Evolutionary conservation across 2,329 filamentous ascomycete species (phyloP), one percentile per base, ranked within the genome.

Genomic region (Neofusicoccum cordaticola): DNA sequence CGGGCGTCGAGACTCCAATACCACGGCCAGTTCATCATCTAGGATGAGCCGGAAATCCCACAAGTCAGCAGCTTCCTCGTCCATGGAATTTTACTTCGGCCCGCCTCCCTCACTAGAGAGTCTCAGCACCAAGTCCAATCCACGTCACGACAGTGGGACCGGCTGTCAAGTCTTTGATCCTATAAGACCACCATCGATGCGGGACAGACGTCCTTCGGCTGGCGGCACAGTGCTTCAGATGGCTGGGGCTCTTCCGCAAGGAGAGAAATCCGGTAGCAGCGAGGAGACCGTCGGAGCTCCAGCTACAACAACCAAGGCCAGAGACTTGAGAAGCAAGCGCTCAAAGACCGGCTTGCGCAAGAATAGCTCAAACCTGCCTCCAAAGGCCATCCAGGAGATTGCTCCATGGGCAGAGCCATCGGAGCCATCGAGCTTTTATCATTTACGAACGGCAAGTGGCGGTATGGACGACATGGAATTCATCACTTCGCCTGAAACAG

Each of bases 71-170:
- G 41, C 44, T 4, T 48, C 51, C 3, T 64, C 62, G 15, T 39
- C 35, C 8, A 19, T 27, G 9, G 62, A 51, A 19, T 50, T 64
- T 12, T 52, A 27, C 3, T 19, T 11, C n/a, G 44, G 17, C 13
- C 42, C 51, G 12, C 51, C 62, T 15, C 62, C 51, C 8, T 58
- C 62, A n/a, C 13, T 31, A 13, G 62, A 57, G 27, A 48, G 22
- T 11, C 13, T 58, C 17, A 58, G 44, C 44, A 47, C 52, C 34
- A 64, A 48, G 27, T 48, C 62, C 17, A 44, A 52, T 50, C 39
- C 61, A 5, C 61, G 62, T 6, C 62, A 64, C 41, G 62, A 64
- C 19, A 64, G 62, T 15, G 61, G 61, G 13, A 63, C 61, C 13
- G 61, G 27, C 2, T 44, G n/a, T 19, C 41, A 44, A 45, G 27